A percentile compares a stretch with the other conserved stretches of the same genome.
phyloP scores from a whole-genome alignment of 495 filamentous ascomycete species.

The Penicillium mononematosum region DNA sequence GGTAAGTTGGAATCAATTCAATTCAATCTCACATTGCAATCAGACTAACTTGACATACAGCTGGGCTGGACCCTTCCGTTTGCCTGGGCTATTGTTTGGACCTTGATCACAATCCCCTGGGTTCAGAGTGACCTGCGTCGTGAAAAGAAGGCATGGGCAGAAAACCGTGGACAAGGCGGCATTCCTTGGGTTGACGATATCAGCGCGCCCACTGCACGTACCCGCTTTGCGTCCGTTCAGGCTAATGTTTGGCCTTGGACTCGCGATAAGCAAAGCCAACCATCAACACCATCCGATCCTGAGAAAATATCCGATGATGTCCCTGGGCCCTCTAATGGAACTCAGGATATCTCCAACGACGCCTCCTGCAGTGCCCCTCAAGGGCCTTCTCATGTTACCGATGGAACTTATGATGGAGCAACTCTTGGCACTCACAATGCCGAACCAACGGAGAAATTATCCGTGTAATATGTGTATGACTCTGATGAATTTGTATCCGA shows the following conservation, averaged over 20 bases:
- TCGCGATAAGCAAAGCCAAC: conserved; percentile 33
- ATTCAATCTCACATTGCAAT: not conserved
- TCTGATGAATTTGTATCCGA: not conserved
- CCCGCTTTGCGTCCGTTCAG: conserved; percentile 43
- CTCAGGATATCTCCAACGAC: not conserved
- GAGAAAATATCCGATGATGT: conserved; percentile 3
- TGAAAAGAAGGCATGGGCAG: conserved; percentile 64
- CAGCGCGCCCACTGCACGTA: conserved; percentile 38
- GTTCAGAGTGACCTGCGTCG: conserved; percentile 58
- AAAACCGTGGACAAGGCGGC: conserved; percentile 39
- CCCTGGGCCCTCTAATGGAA: not conserved
- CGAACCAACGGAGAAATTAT: conserved; percentile 1
- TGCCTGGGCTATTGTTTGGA: conserved; percentile 67
- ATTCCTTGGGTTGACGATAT: conserved; percentile 43
- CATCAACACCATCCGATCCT: conserved; percentile 25
- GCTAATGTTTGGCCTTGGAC: conserved; percentile 35
- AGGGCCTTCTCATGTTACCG: not conserved
- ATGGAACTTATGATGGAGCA: not conserved
- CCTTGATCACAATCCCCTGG: conserved; percentile 64
- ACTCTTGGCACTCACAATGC: not conserved
- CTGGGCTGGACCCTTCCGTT: conserved; percentile 70
- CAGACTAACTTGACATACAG: conserved; percentile 19
- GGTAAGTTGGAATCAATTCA: conserved; percentile 41
- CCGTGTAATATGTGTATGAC: conserved; percentile 6
- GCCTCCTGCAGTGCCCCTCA: not conserved